A percentile compares a stretch with the other conserved stretches of the same genome.
These are phyloP conservation scores for Rhizoclosmatium sp. DNA, from an alignment of 192 early-diverging fungal species.

Conservation along the genomic window DNA sequence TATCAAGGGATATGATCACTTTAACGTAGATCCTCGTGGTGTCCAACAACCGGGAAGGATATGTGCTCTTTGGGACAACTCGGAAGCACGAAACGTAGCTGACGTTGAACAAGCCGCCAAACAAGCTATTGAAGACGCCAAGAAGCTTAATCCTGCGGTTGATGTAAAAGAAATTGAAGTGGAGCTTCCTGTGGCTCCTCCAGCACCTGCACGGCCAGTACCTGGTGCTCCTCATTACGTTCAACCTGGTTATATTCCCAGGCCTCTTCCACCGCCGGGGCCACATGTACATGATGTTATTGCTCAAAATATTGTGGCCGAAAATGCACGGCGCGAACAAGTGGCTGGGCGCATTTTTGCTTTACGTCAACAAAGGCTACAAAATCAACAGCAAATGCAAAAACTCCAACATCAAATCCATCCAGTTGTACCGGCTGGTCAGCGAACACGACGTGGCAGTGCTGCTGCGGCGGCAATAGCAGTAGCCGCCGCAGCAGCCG, in stretches of 20 bases:
- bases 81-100: constrained; percentile 47
- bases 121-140: constrained; percentile 36
- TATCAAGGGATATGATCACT: constrained; percentile 65
- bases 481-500: not conserved
- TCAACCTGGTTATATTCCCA: too few relatives aligned
- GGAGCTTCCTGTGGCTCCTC: not conserved
- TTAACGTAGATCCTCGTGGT: constrained; percentile 44
- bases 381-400: too few relatives aligned
- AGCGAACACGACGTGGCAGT: not conserved
- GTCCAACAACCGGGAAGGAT: constrained; percentile 28
- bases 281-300: too few relatives aligned
- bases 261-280: too few relatives aligned
- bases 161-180: constrained; percentile 22
- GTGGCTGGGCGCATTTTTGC: not conserved
- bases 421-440: too few relatives aligned
- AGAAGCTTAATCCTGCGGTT: constrained; percentile 8
- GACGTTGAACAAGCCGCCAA: constrained; percentile 58
- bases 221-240: not conserved
- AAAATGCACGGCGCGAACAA: not conserved
- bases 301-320: too few relatives aligned
- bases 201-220: not conserved
- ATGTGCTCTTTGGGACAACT: constrained; percentile 62
- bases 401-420: too few relatives aligned
- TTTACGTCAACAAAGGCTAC: too few relatives aligned
- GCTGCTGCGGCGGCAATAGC: not conserved